These are phyloP conservation scores for Rhexocercosporidium sp. DNA, from an alignment of 2,329 filamentous ascomycete genomes.

Conservation along the genomic window DNA sequence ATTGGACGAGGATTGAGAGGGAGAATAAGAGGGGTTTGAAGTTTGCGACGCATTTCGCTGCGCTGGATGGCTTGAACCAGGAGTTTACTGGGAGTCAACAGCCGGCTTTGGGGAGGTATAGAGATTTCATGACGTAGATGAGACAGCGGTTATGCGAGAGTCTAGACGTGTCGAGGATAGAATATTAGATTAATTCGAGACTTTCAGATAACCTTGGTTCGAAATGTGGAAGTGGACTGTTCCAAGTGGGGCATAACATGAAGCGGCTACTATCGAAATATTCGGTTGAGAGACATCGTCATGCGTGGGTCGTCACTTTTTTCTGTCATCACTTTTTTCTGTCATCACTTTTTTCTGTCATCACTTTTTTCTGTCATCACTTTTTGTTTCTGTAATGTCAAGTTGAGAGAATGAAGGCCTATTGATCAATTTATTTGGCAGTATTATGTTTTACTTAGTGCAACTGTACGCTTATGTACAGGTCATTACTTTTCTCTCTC, in stretches of 20 bases:
- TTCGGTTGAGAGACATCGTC: too few relatives aligned
- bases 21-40: slow-evolving; percentile 60
- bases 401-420: too few relatives aligned
- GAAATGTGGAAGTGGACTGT: background rate
- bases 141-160: too few relatives aligned
- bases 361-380: too few relatives aligned
- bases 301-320: too few relatives aligned
- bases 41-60: slow-evolving; percentile 60
- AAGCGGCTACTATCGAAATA: too few relatives aligned
- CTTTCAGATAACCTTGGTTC: background rate
- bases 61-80: slow-evolving; percentile 57
- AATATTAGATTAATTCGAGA: slow-evolving; percentile 3
- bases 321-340: too few relatives aligned
- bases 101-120: slow-evolving; percentile 42
- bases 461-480: background rate
- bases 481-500: background rate
- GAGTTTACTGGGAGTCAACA: slow-evolving; percentile 41
- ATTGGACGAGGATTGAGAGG: slow-evolving; percentile 62
- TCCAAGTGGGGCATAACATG: background rate
- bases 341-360: too few relatives aligned
- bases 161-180: background rate
- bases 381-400: too few relatives aligned
- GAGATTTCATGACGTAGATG: slow-evolving; percentile 38
- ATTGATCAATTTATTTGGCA: background rate
- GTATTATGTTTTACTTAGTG: background rate